These are phyloP conservation scores for Tephrocybe sp. DNA, from an alignment of 768 basidiomycete species.

Conservation along the genomic window DNA sequence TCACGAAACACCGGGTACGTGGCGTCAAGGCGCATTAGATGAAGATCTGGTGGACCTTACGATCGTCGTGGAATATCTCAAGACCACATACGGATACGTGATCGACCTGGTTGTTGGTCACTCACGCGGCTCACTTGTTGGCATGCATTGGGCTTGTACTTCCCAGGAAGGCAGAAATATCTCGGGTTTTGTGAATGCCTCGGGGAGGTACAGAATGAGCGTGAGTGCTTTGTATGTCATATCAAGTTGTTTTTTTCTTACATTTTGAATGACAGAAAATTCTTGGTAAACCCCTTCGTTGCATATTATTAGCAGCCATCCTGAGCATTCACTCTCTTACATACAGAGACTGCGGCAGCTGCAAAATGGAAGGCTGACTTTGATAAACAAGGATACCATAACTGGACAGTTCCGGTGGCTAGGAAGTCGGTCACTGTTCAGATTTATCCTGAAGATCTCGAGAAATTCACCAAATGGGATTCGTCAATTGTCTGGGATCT, in stretches of 20 bases:
- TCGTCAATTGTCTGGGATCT: constrained; percentile 63
- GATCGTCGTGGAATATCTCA: constrained; percentile 62
- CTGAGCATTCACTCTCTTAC: constrained; percentile 10
- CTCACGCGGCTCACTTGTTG: constrained; percentile 72
- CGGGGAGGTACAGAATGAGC: constrained; percentile 77
- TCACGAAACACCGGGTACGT: constrained; percentile 70
- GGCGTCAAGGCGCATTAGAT: constrained; percentile 55
- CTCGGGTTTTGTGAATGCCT: constrained; percentile 66
- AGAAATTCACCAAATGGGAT: constrained; percentile 63
- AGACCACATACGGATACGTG: constrained; percentile 57
- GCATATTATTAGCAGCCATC: background rate
- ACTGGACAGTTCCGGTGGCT: constrained; percentile 66
- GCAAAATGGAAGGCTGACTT: constrained; percentile 48
- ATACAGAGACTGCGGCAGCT: constrained; percentile 27
- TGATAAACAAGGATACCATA: constrained; percentile 54
- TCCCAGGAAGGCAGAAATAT: constrained; percentile 55
- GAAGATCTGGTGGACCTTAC: constrained; percentile 67
- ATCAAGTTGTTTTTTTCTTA: background rate
- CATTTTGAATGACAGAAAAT: constrained; percentile 32
- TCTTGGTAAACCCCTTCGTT: constrained; percentile 30
- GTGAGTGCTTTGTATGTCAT: constrained; percentile 37
- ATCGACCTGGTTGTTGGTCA: constrained; percentile 74
- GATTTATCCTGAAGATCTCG: constrained; percentile 58
- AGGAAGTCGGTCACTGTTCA: constrained; percentile 50
- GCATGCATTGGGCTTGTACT: constrained; percentile 66